Evolutionary conservation across 805 yeast genomes (phyloP), one percentile per base, ranked within the genome.

Genomic region (Spencermartinsiella europaea): DNA sequence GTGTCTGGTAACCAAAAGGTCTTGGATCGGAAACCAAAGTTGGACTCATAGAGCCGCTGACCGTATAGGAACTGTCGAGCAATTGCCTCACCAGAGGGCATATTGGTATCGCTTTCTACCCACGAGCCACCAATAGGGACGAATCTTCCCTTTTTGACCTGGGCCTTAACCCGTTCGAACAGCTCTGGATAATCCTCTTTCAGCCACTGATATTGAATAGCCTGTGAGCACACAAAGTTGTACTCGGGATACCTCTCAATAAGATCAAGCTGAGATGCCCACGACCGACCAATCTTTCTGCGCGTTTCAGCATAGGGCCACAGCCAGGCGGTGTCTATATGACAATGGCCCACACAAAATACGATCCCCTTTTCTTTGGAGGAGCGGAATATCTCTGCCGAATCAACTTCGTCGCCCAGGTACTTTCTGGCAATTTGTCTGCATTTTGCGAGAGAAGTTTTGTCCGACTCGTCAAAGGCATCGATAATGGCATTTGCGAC

Each of bases 281-380:
- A 91, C 4, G 96, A 87, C 54, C 99, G 76, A 2, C 90, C 96
- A 49, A 91, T 80, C 63, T 91, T 91, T 45, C 98, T 77, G 56
- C 86, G 81, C 1, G 98, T 88, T 64, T 93, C 97, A 2, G 95
- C 97, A 71, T 85, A 91, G 14, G 97, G 98, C 99, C 99, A 91
- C 48, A 89, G 72, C 99, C 99, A 91, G 16, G 98, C 98, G 17
- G 98, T 91, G 61, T 91, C 99, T 56, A 90, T 90, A 64, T 90
- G 98, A 64, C 98, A 93, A 62, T 93, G 86, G 38, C 99, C 99
- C 53, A 93, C 75, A 2, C 41, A 45, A 47, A 73, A 70, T 0
- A 89, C 96, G 12, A 33, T 14, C 21, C 40, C 27, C 34, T 39
- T 28, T 21, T 34, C 44, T 10, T 21, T 15, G 3, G 35, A 21